Percentiles rank a stretch among this genome's conserved stretches.
Conservation (phyloP, 2,329 filamentous ascomycete species). For the Xylaria sp. region DNA sequence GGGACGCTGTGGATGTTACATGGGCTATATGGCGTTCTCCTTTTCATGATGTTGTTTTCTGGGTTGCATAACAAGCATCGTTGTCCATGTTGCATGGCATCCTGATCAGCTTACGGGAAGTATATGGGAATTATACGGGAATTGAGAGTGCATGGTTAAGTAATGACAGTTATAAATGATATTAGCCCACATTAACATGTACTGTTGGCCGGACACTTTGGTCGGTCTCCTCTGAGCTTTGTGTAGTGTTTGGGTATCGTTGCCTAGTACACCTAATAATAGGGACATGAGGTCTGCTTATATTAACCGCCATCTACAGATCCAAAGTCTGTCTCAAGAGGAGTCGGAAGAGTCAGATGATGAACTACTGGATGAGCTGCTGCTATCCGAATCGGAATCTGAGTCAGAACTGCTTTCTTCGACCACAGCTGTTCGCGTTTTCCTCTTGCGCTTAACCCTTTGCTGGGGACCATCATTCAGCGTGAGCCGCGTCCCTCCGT, state of each 20-base stretch:
- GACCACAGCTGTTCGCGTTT: constrained; percentile 51
- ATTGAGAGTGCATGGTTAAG: constrained; percentile 6
- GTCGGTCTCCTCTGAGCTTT: constrained; percentile 6
- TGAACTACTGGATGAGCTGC: too few species aligned
- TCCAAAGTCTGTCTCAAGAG: constrained; percentile 41
- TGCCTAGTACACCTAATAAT: constrained; percentile 16
- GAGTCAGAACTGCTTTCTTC: constrained; percentile 43
- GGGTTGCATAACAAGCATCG: constrained; percentile 19
- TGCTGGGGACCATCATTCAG: constrained; percentile 49
- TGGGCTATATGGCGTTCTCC: constrained; percentile 25
- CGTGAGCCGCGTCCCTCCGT: constrained; percentile 45
- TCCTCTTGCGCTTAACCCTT: constrained; percentile 54
- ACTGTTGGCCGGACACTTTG: constrained; percentile 1
- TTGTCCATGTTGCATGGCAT: constrained; percentile 17
- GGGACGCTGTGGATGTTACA: constrained; percentile 9
- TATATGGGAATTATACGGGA: too few species aligned
- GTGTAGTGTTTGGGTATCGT: constrained; percentile 31
- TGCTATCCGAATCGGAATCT: constrained; percentile 35
- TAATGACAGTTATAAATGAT: constrained; percentile 7
- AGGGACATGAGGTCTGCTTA: neutral
- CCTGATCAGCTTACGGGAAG: constrained; percentile 7
- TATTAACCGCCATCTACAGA: constrained; percentile 37
- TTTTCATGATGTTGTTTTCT: constrained; percentile 10
- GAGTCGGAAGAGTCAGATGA: constrained; percentile 44
- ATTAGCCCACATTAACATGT: constrained; percentile 4